Conservation (phyloP, 805 yeast genomes). For the Barnettozyma botsteinii region DNA sequence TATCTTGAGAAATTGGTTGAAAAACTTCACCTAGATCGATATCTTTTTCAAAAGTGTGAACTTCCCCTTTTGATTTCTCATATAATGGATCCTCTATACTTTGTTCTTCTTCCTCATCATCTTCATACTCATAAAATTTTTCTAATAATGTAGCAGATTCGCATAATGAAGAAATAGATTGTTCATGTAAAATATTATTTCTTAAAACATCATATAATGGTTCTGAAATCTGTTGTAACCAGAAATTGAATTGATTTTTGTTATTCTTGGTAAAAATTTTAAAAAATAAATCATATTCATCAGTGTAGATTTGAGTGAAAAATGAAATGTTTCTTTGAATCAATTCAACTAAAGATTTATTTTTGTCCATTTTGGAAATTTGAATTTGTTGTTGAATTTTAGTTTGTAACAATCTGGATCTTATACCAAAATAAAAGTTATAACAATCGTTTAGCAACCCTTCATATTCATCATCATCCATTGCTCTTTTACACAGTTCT, state of each 20-base stretch:
- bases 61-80: conserved; percentile 23
- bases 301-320: conserved; percentile 52
- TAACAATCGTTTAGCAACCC: conserved; percentile 67
- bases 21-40: conserved; percentile 54
- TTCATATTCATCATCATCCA: conserved; percentile 45
- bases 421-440: conserved; percentile 52
- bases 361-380: conserved; percentile 21
- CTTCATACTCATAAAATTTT: conserved; percentile 61
- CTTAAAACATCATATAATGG: conserved; percentile 73
- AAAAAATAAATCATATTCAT: conserved; percentile 56
- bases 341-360: conserved; percentile 44
- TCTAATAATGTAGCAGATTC: conserved; percentile 68
- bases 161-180: conserved; percentile 61
- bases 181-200: conserved; percentile 62
- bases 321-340: conserved; percentile 58
- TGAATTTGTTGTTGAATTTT: conserved; percentile 35
- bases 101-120: conserved; percentile 39
- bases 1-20: conserved; percentile 66
- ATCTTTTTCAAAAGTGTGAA: conserved; percentile 21
- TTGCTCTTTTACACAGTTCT: conserved; percentile 35
- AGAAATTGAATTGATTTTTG: conserved; percentile 40
- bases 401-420: conserved; percentile 44
- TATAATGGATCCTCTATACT: conserved; percentile 1
- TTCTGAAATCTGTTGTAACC: conserved; percentile 63
- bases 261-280: conserved; percentile 41